These are phyloP conservation scores for Fremontodendron californicum DNA, from an alignment of 345 rosid genomes.

Conservation along the genomic window DNA sequence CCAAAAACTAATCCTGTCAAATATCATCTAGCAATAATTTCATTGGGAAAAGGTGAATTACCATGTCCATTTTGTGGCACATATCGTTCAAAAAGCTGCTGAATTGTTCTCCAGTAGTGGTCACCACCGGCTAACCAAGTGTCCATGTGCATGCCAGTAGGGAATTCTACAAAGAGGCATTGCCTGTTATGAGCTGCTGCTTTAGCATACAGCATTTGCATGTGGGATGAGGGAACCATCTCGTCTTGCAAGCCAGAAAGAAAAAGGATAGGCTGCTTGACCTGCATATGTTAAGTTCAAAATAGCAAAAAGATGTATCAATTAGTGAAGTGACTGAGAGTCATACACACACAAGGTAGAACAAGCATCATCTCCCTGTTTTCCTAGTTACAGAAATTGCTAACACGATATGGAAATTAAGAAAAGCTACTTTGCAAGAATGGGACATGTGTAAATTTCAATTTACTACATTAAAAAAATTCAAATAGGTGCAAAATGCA, in stretches of 20 bases:
- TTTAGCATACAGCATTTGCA: slow-evolving; percentile 85
- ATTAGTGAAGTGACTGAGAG: neutral
- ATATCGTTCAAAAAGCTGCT: slow-evolving; percentile 55
- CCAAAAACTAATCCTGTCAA: neutral
- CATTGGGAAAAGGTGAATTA: slow-evolving; percentile 19
- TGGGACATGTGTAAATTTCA: neutral
- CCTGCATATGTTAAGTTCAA: slow-evolving; percentile 42
- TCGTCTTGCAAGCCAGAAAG: slow-evolving; percentile 97
- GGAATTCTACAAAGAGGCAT: slow-evolving; percentile 76
- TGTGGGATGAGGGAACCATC: slow-evolving; percentile 95
- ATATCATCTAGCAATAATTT: neutral
- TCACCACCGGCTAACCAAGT: slow-evolving; percentile 97
- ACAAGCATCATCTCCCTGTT: slow-evolving; percentile 1
- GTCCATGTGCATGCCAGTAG: slow-evolving; percentile 98
- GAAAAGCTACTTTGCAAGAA: neutral
- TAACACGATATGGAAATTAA: neutral
- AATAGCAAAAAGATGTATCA: slow-evolving; percentile 1
- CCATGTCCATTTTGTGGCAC: slow-evolving; percentile 36
- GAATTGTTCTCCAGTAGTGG: slow-evolving; percentile 68
- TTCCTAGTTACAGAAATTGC: neutral
- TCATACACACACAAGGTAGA: neutral
- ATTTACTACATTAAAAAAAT: neutral
- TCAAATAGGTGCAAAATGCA: neutral
- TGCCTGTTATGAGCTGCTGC: slow-evolving; percentile 77
- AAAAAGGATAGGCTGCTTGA: slow-evolving; percentile 87